Evolutionary conservation across 2,329 filamentous ascomycete species (phyloP), one percentile per base, ranked within the genome.

Genomic region (Cryphonectria naterciae): DNA sequence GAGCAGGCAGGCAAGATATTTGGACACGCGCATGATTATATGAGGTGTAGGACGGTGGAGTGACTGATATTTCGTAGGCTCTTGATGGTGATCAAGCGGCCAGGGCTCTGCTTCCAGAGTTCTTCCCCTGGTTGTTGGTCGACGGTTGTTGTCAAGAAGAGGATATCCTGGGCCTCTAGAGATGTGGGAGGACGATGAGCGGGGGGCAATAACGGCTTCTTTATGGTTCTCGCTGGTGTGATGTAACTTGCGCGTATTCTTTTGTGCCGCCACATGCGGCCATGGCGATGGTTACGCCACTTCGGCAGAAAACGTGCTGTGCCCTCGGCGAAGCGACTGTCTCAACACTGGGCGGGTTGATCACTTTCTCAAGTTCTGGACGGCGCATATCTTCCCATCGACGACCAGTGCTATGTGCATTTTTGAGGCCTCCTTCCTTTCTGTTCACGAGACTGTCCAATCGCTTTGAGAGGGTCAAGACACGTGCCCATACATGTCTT

Each of bases 11-110:
- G 49, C n/a, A 7, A 54, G 8, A 54, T 1, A 54, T n/a, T 11
- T 54, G 11, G 11, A 54, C 11, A 54, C 49, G 22, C 22, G 49
- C 49, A 54, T 54, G 49, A 13, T 25, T n/a, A 13, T n/a, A 13
- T 28, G 49, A 54, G 22, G 3, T 54, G 11, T 13, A 25, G 28
- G 49, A 25, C n/a, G 22, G 2, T 25, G 11, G 10, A 25, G 7
- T 13, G 22, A 13, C 8, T 4, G 8, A 10, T 2, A 15, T 13
- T 25, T 2, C n/a, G n/a, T 54, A 13, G 1, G n/a, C 7, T 0
- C n/a, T 10, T 25, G n/a, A 25, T 10, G n/a, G 4, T 15, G 11
- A 54, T 25, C 2, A 1, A 4, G 49, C 1, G 10, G n/a, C n/a
- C 2, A 4, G 11, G 41, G 49, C 11, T 54, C 49, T 25, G 4